Base-by-base conservation (phyloP, 345 rosid species). In the Aquilaria malaccensis region DNA sequence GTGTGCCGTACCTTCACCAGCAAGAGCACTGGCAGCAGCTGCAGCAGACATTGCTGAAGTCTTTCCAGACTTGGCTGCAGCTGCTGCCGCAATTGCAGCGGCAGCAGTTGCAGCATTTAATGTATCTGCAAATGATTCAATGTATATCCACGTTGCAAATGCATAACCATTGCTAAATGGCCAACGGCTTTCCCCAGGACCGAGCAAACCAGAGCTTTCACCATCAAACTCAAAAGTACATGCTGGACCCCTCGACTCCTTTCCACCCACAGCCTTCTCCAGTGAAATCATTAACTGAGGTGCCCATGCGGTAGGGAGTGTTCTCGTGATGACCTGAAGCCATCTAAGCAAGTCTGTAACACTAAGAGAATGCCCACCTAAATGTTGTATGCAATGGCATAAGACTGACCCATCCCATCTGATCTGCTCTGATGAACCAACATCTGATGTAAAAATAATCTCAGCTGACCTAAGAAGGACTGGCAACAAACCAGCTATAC, bases 11-110 rank as follows among this genome's bases (percentile, higher is more conserved):
- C 99, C 97, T 83, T 94, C 99, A 54, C 99, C 99, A 70, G 97
- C 99, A 53, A 94, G 95, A 29, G 97, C 96, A 86, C 96, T 90
- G 45, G 99, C 99, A 71, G 99, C 99, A 54, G 97, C 97, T 70
- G 99, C 97, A 74, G 97, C 97, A 46, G 97, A 94, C 97, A 94
- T 88, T 33, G 99, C 95, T 59, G 97, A 94, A 71, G 97, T 83
- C 83, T 94, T 91, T 62, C 97, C 99, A 15, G 96, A 90, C 81
- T 81, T 94, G 64, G 97, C 96, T 11, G 99, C 90, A 41, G 99
- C 99, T 37, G 97, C 97, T 6, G 99, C 97, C 15, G 91, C 95
- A 64, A 37, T 94, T 46, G 99, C 99, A 45, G 97, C 97, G 5
- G 99, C 97, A 30, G 91, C 95, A 66, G 99, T 85, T 56, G 97